phyloP scores from a whole-genome alignment of 768 basidiomycete genomes.

The Tulasnella sp. region DNA sequence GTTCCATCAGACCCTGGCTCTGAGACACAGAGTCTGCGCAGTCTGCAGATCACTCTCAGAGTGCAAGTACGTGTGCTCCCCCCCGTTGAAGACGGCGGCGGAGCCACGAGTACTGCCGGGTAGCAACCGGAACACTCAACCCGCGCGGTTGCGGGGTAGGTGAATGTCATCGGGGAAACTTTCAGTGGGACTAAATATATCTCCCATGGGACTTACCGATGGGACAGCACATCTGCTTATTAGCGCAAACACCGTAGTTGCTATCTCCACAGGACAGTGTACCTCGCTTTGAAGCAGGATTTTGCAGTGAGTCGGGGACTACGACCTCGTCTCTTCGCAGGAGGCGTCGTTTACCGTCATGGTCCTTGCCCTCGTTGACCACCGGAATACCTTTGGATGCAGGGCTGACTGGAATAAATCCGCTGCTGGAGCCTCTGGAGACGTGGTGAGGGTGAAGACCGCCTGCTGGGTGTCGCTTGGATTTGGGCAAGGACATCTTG shows the following conservation, averaged over 20 bases:
- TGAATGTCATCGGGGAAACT: too few species aligned
- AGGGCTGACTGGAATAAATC: not conserved
- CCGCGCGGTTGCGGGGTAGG: not conserved
- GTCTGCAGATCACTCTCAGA: too few species aligned
- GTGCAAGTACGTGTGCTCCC: too few species aligned
- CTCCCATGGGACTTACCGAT: not conserved
- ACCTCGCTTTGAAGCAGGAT: not conserved
- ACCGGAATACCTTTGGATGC: not conserved
- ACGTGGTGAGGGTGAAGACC: not conserved
- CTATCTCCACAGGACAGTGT: not conserved
- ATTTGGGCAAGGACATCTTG: not conserved
- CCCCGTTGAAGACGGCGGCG: too few species aligned
- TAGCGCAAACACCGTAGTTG: conserved; percentile 2
- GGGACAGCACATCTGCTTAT: conserved; percentile 1
- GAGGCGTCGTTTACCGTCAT: not conserved
- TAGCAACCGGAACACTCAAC: not conserved
- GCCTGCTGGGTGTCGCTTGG: not conserved
- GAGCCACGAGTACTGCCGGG: not conserved
- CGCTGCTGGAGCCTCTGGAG: not conserved
- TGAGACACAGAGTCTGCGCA: too few species aligned
- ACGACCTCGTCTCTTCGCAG: not conserved
- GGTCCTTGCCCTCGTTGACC: not conserved
- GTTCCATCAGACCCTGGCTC: too few species aligned
- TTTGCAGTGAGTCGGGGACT: not conserved
- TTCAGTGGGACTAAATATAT: not conserved